Conservation (phyloP, 1,284 basidiomycete genomes). For the Ganoderma sinense region DNA sequence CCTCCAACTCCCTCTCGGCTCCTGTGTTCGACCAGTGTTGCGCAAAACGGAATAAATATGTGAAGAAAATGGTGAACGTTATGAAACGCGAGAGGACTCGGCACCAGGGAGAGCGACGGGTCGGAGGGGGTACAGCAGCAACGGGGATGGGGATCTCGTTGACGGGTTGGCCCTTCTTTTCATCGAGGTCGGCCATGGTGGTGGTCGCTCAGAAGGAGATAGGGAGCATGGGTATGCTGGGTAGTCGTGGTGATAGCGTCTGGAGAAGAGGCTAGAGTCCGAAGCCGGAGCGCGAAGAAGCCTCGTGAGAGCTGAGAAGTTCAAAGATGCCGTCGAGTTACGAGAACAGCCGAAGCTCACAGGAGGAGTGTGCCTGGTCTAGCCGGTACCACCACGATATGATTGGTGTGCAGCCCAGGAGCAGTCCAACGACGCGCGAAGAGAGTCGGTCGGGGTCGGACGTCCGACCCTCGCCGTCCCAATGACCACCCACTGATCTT, state of each 20-base stretch:
- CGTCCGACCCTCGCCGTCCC: background rate
- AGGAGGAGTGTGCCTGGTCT: background rate
- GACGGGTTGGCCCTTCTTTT: conserved; percentile 15
- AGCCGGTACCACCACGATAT: background rate
- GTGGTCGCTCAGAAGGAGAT: conserved; percentile 20
- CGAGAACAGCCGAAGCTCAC: background rate
- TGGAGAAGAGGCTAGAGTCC: conserved; percentile 8
- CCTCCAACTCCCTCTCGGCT: conserved; percentile 30
- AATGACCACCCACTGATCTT: no score
- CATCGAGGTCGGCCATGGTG: conserved; percentile 24
- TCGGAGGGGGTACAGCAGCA: conserved; percentile 18
- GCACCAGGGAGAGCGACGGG: conserved; percentile 5
- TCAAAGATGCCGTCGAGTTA: background rate
- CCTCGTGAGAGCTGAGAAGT: conserved; percentile 3
- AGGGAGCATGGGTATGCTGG: conserved; percentile 9
- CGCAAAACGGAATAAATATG: conserved; percentile 15
- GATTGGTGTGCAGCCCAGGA: background rate
- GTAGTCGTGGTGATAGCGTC: conserved; percentile 5
- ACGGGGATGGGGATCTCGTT: conserved; percentile 26
- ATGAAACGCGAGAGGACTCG: conserved; percentile 15
- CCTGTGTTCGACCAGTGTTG: conserved; percentile 24
- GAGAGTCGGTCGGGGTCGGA: background rate
- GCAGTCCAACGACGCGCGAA: no score
- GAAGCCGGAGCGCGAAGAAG: conserved; percentile 20
- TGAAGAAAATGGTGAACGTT: conserved; percentile 14